These are phyloP conservation scores for Abortiporus biennis DNA, from an alignment of 1,284 basidiomycete species.

Conservation along the genomic window DNA sequence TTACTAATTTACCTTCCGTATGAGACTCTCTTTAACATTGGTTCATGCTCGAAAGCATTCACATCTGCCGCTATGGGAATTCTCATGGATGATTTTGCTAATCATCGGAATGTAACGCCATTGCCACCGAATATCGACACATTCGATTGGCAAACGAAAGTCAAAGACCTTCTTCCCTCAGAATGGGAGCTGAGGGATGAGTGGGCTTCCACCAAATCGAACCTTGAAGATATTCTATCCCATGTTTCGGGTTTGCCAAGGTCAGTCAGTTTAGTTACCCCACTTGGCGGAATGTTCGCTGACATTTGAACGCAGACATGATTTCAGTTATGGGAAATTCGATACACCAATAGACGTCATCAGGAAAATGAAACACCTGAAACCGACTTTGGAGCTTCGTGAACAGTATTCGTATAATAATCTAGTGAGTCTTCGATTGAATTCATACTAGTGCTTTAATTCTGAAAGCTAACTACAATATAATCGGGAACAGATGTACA, in stretches of 20 bases:
- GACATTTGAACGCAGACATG: slow-evolving; percentile 19
- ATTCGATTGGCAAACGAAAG: slow-evolving; percentile 32
- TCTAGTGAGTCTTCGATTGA: slow-evolving; percentile 16
- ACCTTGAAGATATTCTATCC: slow-evolving; percentile 30
- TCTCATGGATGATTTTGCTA: slow-evolving; percentile 25
- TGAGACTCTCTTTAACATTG: slow-evolving; percentile 35
- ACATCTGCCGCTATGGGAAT: slow-evolving; percentile 31
- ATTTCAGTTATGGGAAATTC: slow-evolving; percentile 21
- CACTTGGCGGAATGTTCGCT: background rate
- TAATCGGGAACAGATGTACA: slow-evolving; percentile 32
- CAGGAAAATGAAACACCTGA: slow-evolving; percentile 22
- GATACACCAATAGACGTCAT: slow-evolving; percentile 24
- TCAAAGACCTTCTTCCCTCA: slow-evolving; percentile 31
- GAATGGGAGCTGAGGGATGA: slow-evolving; percentile 32
- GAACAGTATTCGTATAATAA: slow-evolving; percentile 32
- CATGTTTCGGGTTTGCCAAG: slow-evolving; percentile 28
- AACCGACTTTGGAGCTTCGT: slow-evolving; percentile 28
- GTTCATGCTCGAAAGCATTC: slow-evolving; percentile 42
- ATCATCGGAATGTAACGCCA: slow-evolving; percentile 22
- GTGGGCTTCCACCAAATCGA: slow-evolving; percentile 27
- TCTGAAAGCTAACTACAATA: too few species aligned
- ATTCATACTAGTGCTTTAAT: background rate
- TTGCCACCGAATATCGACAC: slow-evolving; percentile 19
- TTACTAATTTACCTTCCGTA: background rate
- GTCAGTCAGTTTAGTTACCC: slow-evolving; percentile 17